phyloP scores from a whole-genome alignment of 1,284 basidiomycete genomes.

The Ustilago loliicola region DNA sequence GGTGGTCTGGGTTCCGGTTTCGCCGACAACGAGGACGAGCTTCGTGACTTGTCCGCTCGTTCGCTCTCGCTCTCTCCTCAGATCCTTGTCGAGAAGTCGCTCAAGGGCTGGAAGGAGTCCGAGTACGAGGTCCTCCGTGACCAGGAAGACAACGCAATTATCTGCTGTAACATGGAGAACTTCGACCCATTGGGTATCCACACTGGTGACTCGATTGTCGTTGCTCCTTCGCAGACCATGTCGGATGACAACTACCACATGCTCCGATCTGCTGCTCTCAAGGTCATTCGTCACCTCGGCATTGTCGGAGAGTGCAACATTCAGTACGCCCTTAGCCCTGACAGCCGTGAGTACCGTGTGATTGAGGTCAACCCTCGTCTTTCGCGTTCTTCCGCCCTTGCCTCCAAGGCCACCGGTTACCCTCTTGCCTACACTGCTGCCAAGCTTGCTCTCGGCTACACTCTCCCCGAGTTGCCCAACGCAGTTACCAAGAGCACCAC shows the following conservation, averaged over 20 bases:
- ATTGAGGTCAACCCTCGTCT: conserved; percentile 75
- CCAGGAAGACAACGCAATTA: conserved; percentile 86
- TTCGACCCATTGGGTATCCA: conserved; percentile 99
- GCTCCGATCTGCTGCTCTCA: conserved; percentile 96
- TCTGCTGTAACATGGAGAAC: conserved; percentile 98
- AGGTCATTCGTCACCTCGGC: conserved; percentile 96
- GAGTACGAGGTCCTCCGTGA: conserved; percentile 99
- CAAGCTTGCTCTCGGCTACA: conserved; percentile 98
- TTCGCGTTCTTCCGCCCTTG: conserved; percentile 78
- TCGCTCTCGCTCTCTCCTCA: conserved; percentile 92
- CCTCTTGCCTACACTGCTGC: conserved; percentile 99
- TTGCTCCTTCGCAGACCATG: conserved; percentile 96
- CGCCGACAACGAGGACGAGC: conserved; percentile 92
- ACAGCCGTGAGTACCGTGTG: conserved; percentile 93
- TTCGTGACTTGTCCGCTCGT: conserved; percentile 93
- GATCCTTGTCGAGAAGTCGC: conserved; percentile 95
- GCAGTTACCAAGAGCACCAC: conserved; percentile 99
- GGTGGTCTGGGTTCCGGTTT: conserved; percentile 99
- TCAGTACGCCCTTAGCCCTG: conserved; percentile 97
- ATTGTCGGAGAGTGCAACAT: conserved; percentile 99
- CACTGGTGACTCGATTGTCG: conserved; percentile 99
- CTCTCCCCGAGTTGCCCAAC: conserved; percentile 96
- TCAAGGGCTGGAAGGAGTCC: conserved; percentile 99
- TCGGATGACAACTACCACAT: conserved; percentile 97
- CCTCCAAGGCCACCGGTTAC: conserved; percentile 99